Conservation (phyloP, 176 grass and related monocot genomes). For the Themeda triandra region DNA sequence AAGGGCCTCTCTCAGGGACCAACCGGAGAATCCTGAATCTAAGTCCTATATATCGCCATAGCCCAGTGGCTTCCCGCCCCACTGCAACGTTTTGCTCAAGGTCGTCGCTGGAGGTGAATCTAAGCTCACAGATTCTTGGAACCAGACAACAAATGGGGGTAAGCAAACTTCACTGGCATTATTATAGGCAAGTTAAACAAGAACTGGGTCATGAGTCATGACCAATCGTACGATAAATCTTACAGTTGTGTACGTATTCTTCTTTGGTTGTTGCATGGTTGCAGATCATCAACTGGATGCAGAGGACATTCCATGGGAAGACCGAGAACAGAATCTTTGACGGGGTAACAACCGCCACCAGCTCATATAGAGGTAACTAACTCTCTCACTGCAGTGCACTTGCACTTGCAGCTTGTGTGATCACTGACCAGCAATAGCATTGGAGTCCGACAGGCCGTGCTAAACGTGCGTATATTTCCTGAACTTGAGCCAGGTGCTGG, state of each 20-base stretch:
- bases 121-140: constrained; percentile 6
- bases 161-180: neutral
- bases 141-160: constrained; percentile 44
- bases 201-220: neutral
- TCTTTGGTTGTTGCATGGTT: constrained; percentile 1
- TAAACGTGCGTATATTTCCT: neutral
- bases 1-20: neutral
- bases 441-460: no score
- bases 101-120: constrained; percentile 1
- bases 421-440: neutral
- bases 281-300: constrained; percentile 85
- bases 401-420: neutral
- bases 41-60: neutral
- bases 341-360: neutral
- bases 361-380: neutral
- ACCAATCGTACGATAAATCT: neutral
- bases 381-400: neutral
- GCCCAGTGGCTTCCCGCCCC: neutral
- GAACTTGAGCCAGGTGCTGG: neutral
- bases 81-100: neutral
- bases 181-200: neutral
- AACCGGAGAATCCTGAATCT: constrained; percentile 20
- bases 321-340: constrained; percentile 41
- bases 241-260: neutral
- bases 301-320: constrained; percentile 48